Conservation (phyloP, 1,284 basidiomycete species). For the Blastosporella zonata region DNA sequence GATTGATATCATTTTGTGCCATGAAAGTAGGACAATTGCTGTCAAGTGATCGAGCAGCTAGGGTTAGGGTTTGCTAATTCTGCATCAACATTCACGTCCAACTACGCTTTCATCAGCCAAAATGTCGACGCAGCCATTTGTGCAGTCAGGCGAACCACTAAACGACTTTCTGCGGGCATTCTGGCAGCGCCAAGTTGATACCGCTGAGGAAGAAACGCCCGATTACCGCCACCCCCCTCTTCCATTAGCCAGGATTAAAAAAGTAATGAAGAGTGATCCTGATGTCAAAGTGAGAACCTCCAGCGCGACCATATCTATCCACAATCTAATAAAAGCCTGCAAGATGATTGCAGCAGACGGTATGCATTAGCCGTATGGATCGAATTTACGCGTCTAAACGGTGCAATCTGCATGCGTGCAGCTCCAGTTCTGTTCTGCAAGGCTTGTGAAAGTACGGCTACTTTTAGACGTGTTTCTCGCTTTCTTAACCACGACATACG, state of each 20-base stretch:
- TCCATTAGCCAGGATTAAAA: constrained; percentile 92
- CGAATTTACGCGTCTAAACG: constrained; percentile 15
- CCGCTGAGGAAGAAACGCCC: constrained; percentile 77
- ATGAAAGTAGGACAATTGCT: too few relatives aligned
- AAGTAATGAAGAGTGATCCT: constrained; percentile 97
- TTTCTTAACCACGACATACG: background rate
- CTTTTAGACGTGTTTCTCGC: background rate
- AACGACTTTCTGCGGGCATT: constrained; percentile 77
- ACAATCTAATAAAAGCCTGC: constrained; percentile 1
- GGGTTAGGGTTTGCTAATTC: constrained; percentile 17
- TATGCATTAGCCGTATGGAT: constrained; percentile 32
- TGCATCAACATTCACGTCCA: background rate
- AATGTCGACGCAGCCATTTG: constrained; percentile 39
- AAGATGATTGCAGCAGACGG: constrained; percentile 96
- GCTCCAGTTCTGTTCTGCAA: constrained; percentile 94
- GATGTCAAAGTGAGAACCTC: constrained; percentile 79
- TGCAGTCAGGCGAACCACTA: constrained; percentile 72
- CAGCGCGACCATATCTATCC: constrained; percentile 5
- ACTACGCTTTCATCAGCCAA: background rate
- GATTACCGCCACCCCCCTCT: constrained; percentile 84
- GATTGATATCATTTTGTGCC: too few relatives aligned
- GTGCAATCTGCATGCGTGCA: constrained; percentile 27
- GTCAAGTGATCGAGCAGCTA: background rate
- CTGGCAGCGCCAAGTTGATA: constrained; percentile 80
- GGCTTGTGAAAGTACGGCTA: constrained; percentile 88